phyloP scores from a whole-genome alignment of 257 asterid species.

The Salvia miltiorrhiza region DNA sequence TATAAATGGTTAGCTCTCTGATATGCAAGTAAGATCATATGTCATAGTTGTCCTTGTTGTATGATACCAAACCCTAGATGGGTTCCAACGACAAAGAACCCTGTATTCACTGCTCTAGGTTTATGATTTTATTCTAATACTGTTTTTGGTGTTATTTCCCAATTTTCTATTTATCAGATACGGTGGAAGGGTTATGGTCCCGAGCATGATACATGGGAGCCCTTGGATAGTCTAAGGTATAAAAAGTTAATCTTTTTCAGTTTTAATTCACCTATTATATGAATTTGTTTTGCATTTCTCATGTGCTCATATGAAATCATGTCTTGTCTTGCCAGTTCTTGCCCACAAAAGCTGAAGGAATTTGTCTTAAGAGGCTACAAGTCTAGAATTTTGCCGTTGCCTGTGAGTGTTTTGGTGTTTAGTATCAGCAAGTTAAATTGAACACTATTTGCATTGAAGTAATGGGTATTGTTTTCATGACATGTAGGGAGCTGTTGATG shows the following conservation, averaged over 20 bases:
- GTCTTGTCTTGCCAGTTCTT: constrained; percentile 36
- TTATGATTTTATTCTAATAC: background rate
- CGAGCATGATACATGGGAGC: constrained; percentile 83
- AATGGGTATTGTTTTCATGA: background rate
- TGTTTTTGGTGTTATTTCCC: background rate
- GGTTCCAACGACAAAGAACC: background rate
- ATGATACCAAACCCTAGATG: background rate
- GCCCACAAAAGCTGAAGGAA: constrained; percentile 55
- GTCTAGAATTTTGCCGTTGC: constrained; percentile 63
- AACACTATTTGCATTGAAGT: background rate
- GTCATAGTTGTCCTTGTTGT: background rate
- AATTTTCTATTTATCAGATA: constrained; percentile 32
- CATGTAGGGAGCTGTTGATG: constrained; percentile 68
- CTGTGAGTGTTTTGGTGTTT: constrained; percentile 47
- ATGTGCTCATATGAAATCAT: background rate
- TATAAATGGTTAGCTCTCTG: background rate
- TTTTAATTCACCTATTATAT: background rate
- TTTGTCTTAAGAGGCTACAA: constrained; percentile 47
- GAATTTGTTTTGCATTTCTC: background rate
- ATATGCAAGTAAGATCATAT: background rate
- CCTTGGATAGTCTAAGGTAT: constrained; percentile 64
- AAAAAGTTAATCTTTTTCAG: background rate
- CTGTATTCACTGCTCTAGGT: background rate
- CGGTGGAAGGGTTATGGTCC: constrained; percentile 82
- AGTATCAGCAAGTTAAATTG: background rate